Percentiles rank a stretch among this genome's conserved stretches.
Conservation (phyloP, 1,284 basidiomycete species). For the Ustilago hordei region DNA sequence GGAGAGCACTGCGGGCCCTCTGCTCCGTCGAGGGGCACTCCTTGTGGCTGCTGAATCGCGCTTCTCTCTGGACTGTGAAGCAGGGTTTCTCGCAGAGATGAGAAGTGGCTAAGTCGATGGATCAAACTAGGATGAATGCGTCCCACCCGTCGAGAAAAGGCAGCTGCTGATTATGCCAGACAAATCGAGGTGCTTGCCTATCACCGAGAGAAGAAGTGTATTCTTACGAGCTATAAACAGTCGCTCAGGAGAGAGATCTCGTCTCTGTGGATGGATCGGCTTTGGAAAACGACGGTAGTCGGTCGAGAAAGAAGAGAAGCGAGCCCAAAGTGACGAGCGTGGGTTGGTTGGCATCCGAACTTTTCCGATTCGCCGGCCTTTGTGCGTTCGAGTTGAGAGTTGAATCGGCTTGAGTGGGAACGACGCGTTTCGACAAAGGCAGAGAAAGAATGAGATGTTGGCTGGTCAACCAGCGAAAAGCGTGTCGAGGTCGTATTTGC, state of each 20-base stretch:
- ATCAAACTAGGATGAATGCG: background rate
- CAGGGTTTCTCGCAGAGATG: background rate
- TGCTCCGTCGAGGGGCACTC: background rate
- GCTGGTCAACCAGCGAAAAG: constrained; percentile 1
- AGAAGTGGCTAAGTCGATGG: constrained; percentile 8
- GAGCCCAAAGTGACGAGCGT: background rate
- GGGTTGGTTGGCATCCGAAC: background rate
- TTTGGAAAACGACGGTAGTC: background rate
- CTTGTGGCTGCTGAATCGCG: background rate
- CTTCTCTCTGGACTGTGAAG: background rate
- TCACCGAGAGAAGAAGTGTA: background rate
- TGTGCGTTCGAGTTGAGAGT: background rate
- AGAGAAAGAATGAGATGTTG: constrained; percentile 5
- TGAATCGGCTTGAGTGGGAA: background rate
- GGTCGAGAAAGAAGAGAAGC: background rate
- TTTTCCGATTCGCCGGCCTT: background rate
- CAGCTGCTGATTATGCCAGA: background rate
- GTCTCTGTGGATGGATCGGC: no score
- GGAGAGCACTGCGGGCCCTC: background rate
- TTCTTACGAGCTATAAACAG: no score
- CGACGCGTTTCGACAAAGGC: background rate
- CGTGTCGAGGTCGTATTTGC: constrained; percentile 7
- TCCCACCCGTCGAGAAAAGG: background rate
- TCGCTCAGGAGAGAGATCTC: no score
- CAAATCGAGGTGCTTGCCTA: background rate